Base-by-base conservation (phyloP, 129 eudicot genomes). In the Artemisia tridentata region DNA sequence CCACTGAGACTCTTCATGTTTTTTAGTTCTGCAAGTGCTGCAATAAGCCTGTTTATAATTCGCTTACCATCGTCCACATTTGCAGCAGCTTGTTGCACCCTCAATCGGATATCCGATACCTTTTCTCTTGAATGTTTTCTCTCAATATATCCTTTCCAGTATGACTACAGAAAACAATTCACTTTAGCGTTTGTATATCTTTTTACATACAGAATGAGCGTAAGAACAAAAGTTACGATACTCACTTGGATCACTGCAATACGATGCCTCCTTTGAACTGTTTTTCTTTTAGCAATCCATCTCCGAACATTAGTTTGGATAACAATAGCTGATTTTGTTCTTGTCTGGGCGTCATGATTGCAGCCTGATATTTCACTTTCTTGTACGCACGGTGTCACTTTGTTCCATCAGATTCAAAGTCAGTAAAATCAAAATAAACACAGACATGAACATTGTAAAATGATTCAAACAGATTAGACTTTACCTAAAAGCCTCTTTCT, bases 21-120 rank as follows among this genome's bases (percentile, higher is more conserved):
- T 59, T 83, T 79, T 51, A 93, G 83, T 59, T 93, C 96, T 8
- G 85, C 80, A 69, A 93, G 82, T 41, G 98, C 98, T 19, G 84
- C 86, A n/a, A 84, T 50, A 62, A 89, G 98, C 77, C 98, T 84
- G 85, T 93, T 93, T 38, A 93, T 84, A 68, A 93, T 67, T 23
- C 98, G 95, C 92, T 77, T 82, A 51, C 86, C 84, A 57, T 93
- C 95, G 34, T 89, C 87, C 65, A 93, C 87, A 73, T 87, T 93
- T 48, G 92, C 84, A 76, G 97, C 89, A 45, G 98, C 80, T 69
- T 79, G 84, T 68, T 90, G 85, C 69, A 93, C 78, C 78, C 92
- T 89, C 73, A 78, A 64, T 7, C 96, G 88, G 76, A 93, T 76
- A 43, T 87, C 96, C 20, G 71, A 48, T 59, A 93, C 64, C 81